phyloP scores from a whole-genome alignment of 108 stramenopile genomes.

The Seminavis robusta region DNA sequence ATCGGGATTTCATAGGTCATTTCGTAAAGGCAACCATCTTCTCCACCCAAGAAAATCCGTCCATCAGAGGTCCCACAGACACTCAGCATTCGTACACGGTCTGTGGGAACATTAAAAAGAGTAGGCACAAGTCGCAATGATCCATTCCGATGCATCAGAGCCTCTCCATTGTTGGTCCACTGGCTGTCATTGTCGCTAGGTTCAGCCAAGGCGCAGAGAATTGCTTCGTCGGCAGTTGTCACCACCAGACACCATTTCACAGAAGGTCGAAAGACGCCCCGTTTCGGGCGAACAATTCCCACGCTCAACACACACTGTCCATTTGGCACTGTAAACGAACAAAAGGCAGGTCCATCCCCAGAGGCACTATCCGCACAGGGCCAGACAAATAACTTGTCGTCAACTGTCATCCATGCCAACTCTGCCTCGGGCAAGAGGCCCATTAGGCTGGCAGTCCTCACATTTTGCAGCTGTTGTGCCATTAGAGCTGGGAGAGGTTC shows the following conservation, averaged over 20 bases:
- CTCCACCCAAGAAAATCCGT: constrained; percentile 93
- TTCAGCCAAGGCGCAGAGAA: constrained; percentile 74
- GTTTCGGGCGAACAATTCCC: constrained; percentile 79
- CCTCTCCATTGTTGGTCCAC: not conserved
- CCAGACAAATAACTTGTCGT: constrained; percentile 90
- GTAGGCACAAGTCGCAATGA: constrained; percentile 52
- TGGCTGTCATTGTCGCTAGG: constrained; percentile 7
- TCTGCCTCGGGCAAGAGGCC: constrained; percentile 87
- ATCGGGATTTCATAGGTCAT: constrained; percentile 69
- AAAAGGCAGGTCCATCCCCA: constrained; percentile 59
- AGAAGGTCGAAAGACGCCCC: constrained; percentile 73
- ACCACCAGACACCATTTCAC: constrained; percentile 92
- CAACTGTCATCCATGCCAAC: constrained; percentile 91
- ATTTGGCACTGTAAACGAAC: constrained; percentile 69
- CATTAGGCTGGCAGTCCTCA: constrained; percentile 67
- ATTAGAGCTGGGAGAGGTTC: constrained; percentile 68
- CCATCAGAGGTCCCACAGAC: constrained; percentile 75
- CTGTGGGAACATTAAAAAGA: constrained; percentile 80
- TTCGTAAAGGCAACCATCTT: constrained; percentile 93
- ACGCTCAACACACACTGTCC: constrained; percentile 81
- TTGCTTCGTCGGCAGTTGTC: constrained; percentile 88
- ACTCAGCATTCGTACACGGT: constrained; percentile 79
- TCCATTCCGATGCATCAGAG: constrained; percentile 1
- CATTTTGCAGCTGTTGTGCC: constrained; percentile 33
- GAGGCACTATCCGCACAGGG: constrained; percentile 39